Base-by-base conservation (phyloP, 371 early-diverging fungal genomes). In the Mortierella sp. region DNA sequence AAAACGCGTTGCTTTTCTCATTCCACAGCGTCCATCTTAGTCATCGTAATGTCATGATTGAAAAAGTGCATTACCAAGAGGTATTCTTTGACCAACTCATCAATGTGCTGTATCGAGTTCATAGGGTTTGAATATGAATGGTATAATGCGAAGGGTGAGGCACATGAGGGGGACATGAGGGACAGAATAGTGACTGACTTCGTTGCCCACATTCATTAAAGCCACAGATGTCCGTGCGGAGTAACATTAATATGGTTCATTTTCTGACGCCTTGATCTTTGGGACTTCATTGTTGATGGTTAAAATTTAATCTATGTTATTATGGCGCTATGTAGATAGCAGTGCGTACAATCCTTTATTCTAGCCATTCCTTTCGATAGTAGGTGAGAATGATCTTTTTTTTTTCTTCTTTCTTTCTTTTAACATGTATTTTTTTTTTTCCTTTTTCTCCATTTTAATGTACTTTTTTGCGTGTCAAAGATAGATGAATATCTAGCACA, bases 81-180 rank as follows among this genome's bases (percentile, higher is more conserved):
- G 74, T 92, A 92, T 73, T 92, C 92, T 75, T 90, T 91, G 63
- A 92, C 87, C 65, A 92, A 87, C 57, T 92, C 92, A 74, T 92
- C 92, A 57, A 92, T 88, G 75, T 92, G 90, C 52, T 86, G 83
- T 62, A 91, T 84, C 58, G 91, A 90, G 70, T 90, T 90, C 91
- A 91, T 91, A 28, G 28, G 28, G 28, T 28, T 19, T 61, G 32
- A 24, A 33, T 24, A 8, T 22, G 41, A 58, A 33, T 36, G 63
- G 21, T 40, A 13, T 40, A 11, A n/a, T 58, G 41, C 15, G 16
- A 65, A 41, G 62, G 24, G 64, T 22, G 43, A 15, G 28, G 28
- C 28, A 32, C 41, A 43, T 41, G 43, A 36, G 63, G 45, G 28
- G 28, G 28, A 28, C 28, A 28, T 28, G 28, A 28, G 28, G 28